Evolutionary conservation across 345 rosid species (phyloP), one percentile per base, ranked within the genome.

Genomic region (Turnera subulata): DNA sequence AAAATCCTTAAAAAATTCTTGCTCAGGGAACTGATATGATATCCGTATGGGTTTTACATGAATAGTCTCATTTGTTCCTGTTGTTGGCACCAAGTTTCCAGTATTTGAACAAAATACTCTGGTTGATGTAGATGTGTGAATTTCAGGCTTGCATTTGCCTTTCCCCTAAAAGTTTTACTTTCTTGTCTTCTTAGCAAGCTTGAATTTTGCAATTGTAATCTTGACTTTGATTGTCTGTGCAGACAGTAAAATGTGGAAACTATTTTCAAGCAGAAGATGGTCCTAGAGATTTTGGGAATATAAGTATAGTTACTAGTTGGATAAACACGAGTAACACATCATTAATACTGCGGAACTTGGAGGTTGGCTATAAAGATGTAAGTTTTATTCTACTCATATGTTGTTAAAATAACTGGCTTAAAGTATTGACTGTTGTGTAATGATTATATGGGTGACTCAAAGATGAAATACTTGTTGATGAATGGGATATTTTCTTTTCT

Each of bases 251-350:
- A 65, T 84, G 99, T 43, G 97, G 96, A 44, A 89, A 89, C 47
- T 93, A 93, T 73, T 85, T 82, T 73, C 89, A 77, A 75, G 79
- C 86, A 12, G 88, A 78, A 77, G 80, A 80, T 74, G 86, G 88
- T 67, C 85, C 88, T 44, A 68, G 97, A 80, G 76, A 80, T 44
- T 82, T 89, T 75, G 99, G 96, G 33, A 87, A 87, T 70, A 78
- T 83, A 53, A 73, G 70, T 63, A 26, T 76, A 17, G 58, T 7
- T 53, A 75, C 84, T 43, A 93, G 84, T 52, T 80, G 88, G 97
- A 61, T 68, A 48, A 75, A 52, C 67, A 57, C 77, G 26, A 82
- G 83, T 14, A 74, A 78, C 53, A 72, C 85, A 63, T 82, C 94
- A 50, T 50, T 89, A 46, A 22, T 83, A 18, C 67, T 93, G 67